These are phyloP conservation scores for Sporothrix brunneoviolacea DNA, from an alignment of 2,329 filamentous ascomycete genomes.

Conservation along the genomic window DNA sequence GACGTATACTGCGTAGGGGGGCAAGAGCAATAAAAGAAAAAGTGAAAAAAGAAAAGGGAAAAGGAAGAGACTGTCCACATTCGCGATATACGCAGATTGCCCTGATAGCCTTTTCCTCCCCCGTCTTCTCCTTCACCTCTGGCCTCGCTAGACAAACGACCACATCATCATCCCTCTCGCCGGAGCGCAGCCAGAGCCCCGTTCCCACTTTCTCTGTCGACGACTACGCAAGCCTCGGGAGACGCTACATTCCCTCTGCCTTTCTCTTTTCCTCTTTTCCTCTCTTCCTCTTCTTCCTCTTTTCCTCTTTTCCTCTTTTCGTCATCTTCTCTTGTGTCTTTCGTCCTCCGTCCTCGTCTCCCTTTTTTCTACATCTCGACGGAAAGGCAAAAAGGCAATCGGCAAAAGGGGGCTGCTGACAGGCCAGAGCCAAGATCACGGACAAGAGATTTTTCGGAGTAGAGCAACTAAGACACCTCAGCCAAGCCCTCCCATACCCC, in stretches of 20 bases:
- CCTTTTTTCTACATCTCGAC: background rate
- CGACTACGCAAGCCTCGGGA: background rate
- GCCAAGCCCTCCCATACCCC: constrained; percentile 9
- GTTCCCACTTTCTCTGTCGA: constrained; percentile 2
- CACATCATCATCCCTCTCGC: background rate
- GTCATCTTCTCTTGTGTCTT: background rate
- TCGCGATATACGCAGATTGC: background rate
- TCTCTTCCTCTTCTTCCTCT: background rate
- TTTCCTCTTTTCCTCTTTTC: background rate
- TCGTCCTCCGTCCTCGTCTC: background rate
- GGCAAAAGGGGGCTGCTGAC: too few relatives aligned
- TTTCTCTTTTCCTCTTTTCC: background rate
- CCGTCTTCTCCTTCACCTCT: too few relatives aligned
- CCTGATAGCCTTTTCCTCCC: background rate
- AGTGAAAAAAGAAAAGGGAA: background rate
- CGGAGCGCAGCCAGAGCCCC: background rate
- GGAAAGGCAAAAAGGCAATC: too few relatives aligned
- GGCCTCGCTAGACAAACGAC: too few relatives aligned
- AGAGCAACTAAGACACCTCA: constrained; percentile 5
- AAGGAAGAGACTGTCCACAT: background rate
- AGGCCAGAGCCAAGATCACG: constrained; percentile 4
- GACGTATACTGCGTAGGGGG: too few relatives aligned
- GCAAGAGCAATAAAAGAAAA: background rate
- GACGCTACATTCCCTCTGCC: background rate
- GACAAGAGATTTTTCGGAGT: too few relatives aligned